A percentile compares a stretch with the other conserved stretches of the same genome.
Conservation (phyloP, 2,329 filamentous ascomycete genomes). For the Nothopassalora personata region DNA sequence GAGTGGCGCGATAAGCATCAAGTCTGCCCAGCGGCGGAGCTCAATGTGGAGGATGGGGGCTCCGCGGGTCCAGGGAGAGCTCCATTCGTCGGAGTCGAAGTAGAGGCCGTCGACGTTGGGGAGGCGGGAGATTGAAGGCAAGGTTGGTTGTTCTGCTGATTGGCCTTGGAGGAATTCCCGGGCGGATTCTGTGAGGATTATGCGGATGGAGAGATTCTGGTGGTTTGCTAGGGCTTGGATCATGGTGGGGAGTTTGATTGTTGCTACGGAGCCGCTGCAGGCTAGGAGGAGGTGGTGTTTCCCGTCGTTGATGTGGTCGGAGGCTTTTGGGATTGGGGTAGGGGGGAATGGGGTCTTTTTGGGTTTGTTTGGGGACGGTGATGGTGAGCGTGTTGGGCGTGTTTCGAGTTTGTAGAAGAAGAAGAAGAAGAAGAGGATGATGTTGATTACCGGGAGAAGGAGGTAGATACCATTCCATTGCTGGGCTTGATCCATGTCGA, state of each 20-base stretch:
- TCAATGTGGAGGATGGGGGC: constrained; percentile 87
- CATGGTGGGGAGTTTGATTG: constrained; percentile 64
- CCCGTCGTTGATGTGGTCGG: constrained; percentile 41
- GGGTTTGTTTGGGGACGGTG: background rate
- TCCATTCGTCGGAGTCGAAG: constrained; percentile 81
- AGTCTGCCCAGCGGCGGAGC: constrained; percentile 72
- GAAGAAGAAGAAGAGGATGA: too few species aligned
- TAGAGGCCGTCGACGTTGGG: constrained; percentile 77
- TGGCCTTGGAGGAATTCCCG: constrained; percentile 72
- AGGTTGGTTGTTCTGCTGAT: constrained; percentile 66
- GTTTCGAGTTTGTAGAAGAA: background rate
- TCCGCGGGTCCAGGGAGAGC: constrained; percentile 68
- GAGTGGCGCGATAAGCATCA: constrained; percentile 74
- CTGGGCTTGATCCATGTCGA: background rate
- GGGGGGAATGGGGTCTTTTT: background rate
- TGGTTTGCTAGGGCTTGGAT: constrained; percentile 50
- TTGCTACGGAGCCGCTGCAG: constrained; percentile 72
- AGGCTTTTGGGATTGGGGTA: constrained; percentile 27
- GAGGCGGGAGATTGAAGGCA: constrained; percentile 54
- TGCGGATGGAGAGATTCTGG: constrained; percentile 66
- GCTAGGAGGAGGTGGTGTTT: constrained; percentile 61
- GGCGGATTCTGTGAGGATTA: constrained; percentile 72
- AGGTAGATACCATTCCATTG: background rate
- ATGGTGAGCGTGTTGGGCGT: background rate
- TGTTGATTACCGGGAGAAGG: background rate